Percentiles rank a stretch among this genome's conserved stretches.
Evolutionary conservation across 176 grass and related monocot species (phyloP).

Genomic region (Cocos nucifera): DNA sequence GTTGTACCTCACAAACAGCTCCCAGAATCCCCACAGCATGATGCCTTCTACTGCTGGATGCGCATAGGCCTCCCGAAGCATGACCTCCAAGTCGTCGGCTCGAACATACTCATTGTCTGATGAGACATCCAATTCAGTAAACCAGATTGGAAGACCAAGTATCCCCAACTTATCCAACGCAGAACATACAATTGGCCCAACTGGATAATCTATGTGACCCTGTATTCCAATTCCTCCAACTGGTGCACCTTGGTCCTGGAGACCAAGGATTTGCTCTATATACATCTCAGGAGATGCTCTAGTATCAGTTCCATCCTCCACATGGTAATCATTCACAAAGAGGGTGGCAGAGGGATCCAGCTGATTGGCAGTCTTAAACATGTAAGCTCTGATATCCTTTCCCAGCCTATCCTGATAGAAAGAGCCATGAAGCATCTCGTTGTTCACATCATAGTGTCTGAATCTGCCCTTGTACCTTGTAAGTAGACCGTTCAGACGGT

Average conservation of each 20-base stretch:
- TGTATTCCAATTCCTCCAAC: conserved; percentile 60
- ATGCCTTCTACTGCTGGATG: conserved; percentile 85
- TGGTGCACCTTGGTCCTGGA: conserved; percentile 65
- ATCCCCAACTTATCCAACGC: conserved; percentile 48
- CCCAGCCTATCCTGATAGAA: conserved; percentile 87
- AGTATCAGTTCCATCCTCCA: conserved; percentile 52
- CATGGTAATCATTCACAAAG: conserved; percentile 94
- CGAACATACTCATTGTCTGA: conserved; percentile 61
- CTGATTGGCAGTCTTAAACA: conserved; percentile 57
- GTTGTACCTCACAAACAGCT: conserved; percentile 65
- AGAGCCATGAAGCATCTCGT: conserved; percentile 88
- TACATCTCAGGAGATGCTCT: conserved; percentile 48
- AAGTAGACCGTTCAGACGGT: conserved; percentile 45
- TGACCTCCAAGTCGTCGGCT: conserved; percentile 80
- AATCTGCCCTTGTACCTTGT: conserved; percentile 76
- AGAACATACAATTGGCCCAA: conserved; percentile 38
- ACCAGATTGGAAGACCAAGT: conserved; percentile 75
- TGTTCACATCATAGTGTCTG: conserved; percentile 81
- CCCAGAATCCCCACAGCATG: conserved; percentile 93
- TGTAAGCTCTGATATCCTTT: conserved; percentile 36
- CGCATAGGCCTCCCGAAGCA: conserved; percentile 74
- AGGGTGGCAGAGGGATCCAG: conserved; percentile 57
- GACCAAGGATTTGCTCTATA: conserved; percentile 55
- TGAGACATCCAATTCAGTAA: conserved; percentile 87
- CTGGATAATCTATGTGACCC: conserved; percentile 51